phyloP scores from a whole-genome alignment of 306 rosid species.

The Vigna hirtella region DNA sequence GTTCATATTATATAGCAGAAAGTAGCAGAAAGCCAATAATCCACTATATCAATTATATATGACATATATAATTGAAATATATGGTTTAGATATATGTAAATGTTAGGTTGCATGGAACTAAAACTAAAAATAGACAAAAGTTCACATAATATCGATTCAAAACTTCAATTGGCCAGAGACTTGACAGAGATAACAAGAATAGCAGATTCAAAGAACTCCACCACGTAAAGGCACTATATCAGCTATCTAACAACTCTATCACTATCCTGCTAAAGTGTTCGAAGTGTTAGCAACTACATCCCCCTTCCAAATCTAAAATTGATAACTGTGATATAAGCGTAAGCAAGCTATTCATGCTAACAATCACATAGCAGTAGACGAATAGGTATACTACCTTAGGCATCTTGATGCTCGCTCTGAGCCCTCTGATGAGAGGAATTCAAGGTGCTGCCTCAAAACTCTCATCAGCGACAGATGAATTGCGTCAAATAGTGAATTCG shows the following conservation, averaged over 20 bases:
- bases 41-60: not conserved
- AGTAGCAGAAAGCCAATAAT: not conserved
- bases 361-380: not conserved
- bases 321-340: not conserved
- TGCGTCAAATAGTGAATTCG: conserved; percentile 75
- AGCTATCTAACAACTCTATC: not conserved
- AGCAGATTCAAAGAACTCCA: not conserved
- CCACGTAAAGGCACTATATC: not conserved
- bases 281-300: too few species aligned
- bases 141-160: not conserved
- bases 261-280: not conserved
- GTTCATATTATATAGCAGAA: not conserved
- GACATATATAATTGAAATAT: not conserved
- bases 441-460: conserved; percentile 73
- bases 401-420: conserved; percentile 75
- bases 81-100: not conserved
- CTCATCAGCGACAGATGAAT: conserved; percentile 82
- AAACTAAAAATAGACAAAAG: not conserved
- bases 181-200: too few species aligned
- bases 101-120: not conserved
- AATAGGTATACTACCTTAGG: conserved; percentile 62
- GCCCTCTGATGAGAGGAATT: conserved; percentile 68
- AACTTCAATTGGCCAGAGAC: not conserved
- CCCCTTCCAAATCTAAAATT: not conserved
- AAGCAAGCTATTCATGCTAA: conserved; percentile 18